Evolutionary conservation across 2,329 filamentous ascomycete species (phyloP).

Genomic region (Fusarium ambrosium): DNA sequence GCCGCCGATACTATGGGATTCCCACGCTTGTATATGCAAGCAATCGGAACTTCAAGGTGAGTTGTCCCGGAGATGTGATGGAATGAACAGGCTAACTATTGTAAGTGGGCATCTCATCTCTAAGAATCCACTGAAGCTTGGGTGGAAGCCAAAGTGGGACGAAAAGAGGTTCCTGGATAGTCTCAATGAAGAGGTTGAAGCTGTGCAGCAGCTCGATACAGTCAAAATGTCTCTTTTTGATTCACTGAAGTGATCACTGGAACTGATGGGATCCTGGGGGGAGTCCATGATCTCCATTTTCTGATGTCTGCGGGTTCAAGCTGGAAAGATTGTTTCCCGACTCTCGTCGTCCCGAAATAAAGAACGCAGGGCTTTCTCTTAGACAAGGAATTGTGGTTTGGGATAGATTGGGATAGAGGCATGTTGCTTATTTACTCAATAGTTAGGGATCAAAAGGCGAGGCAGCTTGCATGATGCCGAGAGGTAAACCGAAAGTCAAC

Average conservation of each 20-base stretch:
- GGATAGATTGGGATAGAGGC: too few relatives aligned
- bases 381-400: not conserved
- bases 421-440: not conserved
- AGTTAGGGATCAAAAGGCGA: not conserved
- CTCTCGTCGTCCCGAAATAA: not conserved
- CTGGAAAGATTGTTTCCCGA: not conserved
- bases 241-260: not conserved
- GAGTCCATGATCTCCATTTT: not conserved
- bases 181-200: conserved; percentile 23
- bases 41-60: conserved; percentile 28
- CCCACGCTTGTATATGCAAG: conserved; percentile 37
- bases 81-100: not conserved
- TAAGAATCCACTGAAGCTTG: conserved; percentile 13
- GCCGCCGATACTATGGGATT: conserved; percentile 50
- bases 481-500: not conserved
- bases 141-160: conserved; percentile 28
- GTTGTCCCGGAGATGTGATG: not conserved
- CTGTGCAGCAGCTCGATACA: conserved; percentile 29
- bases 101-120: conserved; percentile 13
- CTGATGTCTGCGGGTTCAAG: not conserved
- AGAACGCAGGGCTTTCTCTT: not conserved
- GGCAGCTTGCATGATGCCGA: not conserved
- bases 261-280: not conserved
- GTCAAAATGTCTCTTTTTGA: conserved; percentile 29
- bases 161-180: conserved; percentile 15